Conservation (phyloP, 345 rosid species). For the Aquilaria malaccensis region DNA sequence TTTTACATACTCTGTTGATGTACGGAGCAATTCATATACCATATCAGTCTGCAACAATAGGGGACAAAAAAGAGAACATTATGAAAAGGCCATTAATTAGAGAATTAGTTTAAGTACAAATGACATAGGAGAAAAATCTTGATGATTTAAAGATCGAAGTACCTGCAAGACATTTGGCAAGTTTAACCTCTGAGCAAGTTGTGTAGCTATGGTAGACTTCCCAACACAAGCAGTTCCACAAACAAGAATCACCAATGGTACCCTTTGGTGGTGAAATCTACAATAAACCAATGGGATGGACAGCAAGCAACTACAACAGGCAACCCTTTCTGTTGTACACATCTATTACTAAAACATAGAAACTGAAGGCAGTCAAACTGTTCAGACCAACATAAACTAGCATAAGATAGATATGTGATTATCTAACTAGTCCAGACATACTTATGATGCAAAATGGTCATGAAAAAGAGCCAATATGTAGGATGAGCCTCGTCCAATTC, state of each 20-base stretch:
- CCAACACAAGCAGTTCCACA: conserved; percentile 99
- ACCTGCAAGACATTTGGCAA: conserved; percentile 98
- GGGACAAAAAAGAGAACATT: conserved; percentile 11
- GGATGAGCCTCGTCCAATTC: no score
- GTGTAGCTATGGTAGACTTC: conserved; percentile 96
- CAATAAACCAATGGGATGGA: conserved; percentile 2
- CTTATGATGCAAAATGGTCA: no score
- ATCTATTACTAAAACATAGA: neutral
- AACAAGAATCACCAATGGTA: conserved; percentile 95
- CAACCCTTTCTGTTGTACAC: no score
- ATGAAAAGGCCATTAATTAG: neutral
- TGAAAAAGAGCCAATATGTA: no score
- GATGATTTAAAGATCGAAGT: neutral
- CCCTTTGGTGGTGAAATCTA: conserved; percentile 99
- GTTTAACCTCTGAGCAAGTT: conserved; percentile 95
- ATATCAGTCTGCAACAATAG: conserved; percentile 60
- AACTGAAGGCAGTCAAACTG: neutral
- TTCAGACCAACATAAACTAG: no score
- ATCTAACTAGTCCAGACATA: no score
- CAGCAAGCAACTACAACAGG: neutral
- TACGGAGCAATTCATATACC: conserved; percentile 86
- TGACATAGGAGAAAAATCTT: neutral
- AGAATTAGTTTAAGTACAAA: neutral
- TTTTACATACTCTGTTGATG: conserved; percentile 72
- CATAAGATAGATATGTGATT: no score